These are phyloP conservation scores for Porcisia deanei DNA, from an alignment of 208 protist genomes.

Conservation along the genomic window DNA sequence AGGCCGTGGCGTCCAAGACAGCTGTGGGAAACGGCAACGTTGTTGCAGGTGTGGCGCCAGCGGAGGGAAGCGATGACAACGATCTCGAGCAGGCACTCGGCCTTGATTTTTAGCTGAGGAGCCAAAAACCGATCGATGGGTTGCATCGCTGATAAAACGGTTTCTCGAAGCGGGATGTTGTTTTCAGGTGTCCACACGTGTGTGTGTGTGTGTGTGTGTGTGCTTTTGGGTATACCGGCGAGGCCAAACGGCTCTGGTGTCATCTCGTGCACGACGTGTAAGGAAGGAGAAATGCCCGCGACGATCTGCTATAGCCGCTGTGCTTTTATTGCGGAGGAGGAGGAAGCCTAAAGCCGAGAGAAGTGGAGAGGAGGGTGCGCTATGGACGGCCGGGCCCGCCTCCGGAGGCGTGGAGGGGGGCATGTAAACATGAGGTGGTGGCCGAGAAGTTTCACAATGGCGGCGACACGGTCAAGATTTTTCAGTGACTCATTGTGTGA, in stretches of 20 bases:
- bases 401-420: background rate
- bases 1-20: background rate
- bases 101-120: constrained; percentile 57
- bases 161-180: background rate
- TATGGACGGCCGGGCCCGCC: background rate
- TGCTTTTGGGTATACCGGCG: background rate
- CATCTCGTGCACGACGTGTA: background rate
- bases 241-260: background rate
- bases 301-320: background rate
- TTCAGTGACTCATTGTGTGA: background rate
- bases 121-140: background rate
- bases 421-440: background rate
- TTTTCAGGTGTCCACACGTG: background rate
- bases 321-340: background rate
- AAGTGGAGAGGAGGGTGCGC: background rate
- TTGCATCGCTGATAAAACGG: background rate
- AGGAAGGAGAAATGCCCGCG: background rate
- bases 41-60: background rate
- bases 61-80: constrained; percentile 48
- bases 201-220: background rate
- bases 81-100: constrained; percentile 69
- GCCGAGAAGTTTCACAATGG: background rate
- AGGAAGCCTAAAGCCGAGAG: no score
- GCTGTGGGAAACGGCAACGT: background rate
- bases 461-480: background rate